phyloP scores from a whole-genome alignment of 2,329 filamentous ascomycete species.

The Aspergillus texensis region DNA sequence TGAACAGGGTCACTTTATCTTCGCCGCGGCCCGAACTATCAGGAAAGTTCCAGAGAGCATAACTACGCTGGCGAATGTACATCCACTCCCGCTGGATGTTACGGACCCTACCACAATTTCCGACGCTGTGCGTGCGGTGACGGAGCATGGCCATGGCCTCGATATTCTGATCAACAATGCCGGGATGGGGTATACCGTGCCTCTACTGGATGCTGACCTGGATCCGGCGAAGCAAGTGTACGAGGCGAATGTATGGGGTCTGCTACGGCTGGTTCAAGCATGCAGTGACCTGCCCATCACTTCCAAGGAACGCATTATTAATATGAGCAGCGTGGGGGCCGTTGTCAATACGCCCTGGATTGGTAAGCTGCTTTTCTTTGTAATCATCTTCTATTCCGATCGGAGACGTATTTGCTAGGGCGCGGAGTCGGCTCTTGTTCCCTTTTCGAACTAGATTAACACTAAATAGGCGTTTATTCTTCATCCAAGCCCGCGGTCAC shows the following conservation, averaged over 20 bases:
- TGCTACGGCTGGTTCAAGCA: conserved; percentile 29
- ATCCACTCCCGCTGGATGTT: conserved; percentile 9
- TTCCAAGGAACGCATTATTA: conserved; percentile 22
- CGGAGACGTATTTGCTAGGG: no score
- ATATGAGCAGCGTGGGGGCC: neutral
- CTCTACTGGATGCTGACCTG: conserved; percentile 29
- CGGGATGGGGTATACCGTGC: conserved; percentile 33
- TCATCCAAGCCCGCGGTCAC: conserved; percentile 33
- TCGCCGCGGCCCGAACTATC: conserved; percentile 45
- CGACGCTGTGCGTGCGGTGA: conserved; percentile 17
- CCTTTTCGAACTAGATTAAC: neutral
- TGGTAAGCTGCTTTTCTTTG: neutral
- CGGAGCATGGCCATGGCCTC: conserved; percentile 23
- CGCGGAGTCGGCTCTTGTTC: neutral
- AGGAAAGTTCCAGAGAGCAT: conserved; percentile 30
- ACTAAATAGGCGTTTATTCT: conserved; percentile 25
- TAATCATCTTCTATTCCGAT: no score
- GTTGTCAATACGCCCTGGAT: neutral
- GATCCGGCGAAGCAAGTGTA: conserved; percentile 28
- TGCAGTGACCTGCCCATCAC: conserved; percentile 23
- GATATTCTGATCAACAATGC: conserved; percentile 47
- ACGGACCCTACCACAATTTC: conserved; percentile 21
- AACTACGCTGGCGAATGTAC: conserved; percentile 24
- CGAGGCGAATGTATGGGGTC: conserved; percentile 39
- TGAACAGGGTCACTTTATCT: conserved; percentile 42